Evolutionary conservation across 495 filamentous ascomycete species (phyloP).

Genomic region (Glutinoglossum americanum): DNA sequence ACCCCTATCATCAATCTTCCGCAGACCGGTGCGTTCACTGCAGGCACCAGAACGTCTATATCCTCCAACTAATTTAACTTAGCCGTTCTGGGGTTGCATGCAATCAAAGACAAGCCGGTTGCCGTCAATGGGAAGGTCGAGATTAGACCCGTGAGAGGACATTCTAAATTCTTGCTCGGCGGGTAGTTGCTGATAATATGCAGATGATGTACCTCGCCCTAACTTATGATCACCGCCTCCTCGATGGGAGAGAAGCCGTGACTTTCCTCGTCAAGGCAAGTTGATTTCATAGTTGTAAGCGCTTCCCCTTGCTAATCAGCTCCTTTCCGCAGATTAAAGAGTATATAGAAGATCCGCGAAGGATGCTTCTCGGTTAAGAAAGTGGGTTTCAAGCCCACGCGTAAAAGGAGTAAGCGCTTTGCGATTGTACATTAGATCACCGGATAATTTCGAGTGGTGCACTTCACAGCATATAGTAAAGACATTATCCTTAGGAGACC

Average conservation of each 20-base stretch:
- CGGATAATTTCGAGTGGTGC: too few relatives aligned
- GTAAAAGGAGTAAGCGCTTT: too few relatives aligned
- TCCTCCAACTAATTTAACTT: not conserved
- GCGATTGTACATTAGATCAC: too few relatives aligned
- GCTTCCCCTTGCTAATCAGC: not conserved
- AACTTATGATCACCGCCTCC: conserved; percentile 87
- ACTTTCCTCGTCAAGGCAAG: conserved; percentile 83
- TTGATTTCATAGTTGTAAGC: not conserved
- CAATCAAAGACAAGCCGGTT: conserved; percentile 87
- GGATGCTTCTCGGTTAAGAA: conserved; percentile 48
- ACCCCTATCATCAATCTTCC: conserved; percentile 99
- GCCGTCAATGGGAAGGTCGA: conserved; percentile 81
- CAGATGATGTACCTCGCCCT: conserved; percentile 97
- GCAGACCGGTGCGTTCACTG: conserved; percentile 39
- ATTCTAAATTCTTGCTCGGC: not conserved
- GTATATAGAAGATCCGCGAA: conserved; percentile 89
- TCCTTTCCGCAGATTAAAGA: conserved; percentile 44
- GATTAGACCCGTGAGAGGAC: conserved; percentile 48
- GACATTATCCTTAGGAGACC: too few relatives aligned
- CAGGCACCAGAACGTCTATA: not conserved
- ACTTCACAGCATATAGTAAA: too few relatives aligned
- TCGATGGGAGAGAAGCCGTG: conserved; percentile 89
- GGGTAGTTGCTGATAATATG: not conserved
- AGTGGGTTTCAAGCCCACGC: too few relatives aligned
- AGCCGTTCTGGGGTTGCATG: conserved; percentile 89